A percentile compares a stretch with the other conserved stretches of the same genome.
phyloP scores from a whole-genome alignment of 257 asterid species.

The Solanum pimpinellifolium region DNA sequence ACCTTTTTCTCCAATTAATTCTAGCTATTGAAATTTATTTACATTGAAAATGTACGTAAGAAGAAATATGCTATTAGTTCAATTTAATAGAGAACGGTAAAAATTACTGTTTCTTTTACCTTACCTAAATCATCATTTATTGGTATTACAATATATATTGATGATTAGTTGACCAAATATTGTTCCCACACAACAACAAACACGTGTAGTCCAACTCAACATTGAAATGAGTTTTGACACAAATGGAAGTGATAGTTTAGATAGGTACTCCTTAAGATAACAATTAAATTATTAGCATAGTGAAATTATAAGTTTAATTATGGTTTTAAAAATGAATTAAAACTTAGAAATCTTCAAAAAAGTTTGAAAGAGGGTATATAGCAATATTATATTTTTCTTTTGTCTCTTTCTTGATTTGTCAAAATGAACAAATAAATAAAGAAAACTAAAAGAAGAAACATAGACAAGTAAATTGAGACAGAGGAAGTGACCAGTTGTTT shows the following conservation, averaged over 20 bases:
- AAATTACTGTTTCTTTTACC: not conserved
- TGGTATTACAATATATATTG: not conserved
- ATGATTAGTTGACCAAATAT: not conserved
- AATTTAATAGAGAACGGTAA: not conserved
- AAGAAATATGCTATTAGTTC: not conserved
- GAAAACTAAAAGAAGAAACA: too few species aligned
- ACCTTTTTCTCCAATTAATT: not conserved
- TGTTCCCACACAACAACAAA: not conserved
- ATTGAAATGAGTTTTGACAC: not conserved
- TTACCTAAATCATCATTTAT: not conserved
- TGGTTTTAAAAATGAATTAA: too few species aligned
- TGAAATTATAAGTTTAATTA: too few species aligned
- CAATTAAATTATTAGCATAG: too few species aligned
- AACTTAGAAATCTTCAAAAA: too few species aligned
- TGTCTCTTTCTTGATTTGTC: rapidly evolving
- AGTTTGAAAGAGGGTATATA: too few species aligned
- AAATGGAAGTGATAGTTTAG: not conserved
- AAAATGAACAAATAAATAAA: too few species aligned
- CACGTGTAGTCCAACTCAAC: not conserved
- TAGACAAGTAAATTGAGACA: too few species aligned
- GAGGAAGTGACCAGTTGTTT: rapidly evolving
- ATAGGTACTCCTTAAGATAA: not conserved
- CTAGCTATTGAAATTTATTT: not conserved
- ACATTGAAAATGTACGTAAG: not conserved
- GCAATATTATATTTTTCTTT: too few species aligned